phyloP scores from a whole-genome alignment of 2,329 filamentous ascomycete species.

The Xylariaceae sp. region DNA sequence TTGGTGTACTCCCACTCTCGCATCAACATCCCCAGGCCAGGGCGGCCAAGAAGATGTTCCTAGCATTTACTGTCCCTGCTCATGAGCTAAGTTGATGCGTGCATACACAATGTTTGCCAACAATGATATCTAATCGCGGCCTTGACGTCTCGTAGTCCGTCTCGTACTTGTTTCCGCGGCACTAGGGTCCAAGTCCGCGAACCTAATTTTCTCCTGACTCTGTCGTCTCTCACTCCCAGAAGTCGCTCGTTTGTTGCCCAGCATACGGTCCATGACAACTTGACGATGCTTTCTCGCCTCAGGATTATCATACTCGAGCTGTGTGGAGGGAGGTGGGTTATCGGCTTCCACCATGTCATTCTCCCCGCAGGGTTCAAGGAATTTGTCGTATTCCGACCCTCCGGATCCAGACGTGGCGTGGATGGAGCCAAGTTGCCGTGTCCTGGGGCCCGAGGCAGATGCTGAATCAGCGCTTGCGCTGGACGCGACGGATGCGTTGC shows the following conservation, averaged over 20 bases:
- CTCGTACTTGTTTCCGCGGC: conserved; percentile 9
- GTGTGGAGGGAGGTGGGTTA: conserved; percentile 53
- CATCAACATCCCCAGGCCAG: no score
- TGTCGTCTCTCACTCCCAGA: neutral
- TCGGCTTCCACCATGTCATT: conserved; percentile 14
- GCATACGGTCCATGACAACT: conserved; percentile 36
- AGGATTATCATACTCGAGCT: conserved; percentile 61
- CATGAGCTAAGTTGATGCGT: no score
- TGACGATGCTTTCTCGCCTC: conserved; percentile 50
- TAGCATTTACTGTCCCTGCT: no score
- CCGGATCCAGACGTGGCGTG: conserved; percentile 14
- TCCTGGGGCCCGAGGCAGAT: conserved; percentile 23
- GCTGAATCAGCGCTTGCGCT: conserved; percentile 53
- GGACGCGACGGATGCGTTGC: conserved; percentile 62
- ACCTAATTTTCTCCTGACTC: conserved; percentile 15
- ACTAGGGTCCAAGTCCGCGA: conserved; percentile 8
- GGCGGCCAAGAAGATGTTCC: no score
- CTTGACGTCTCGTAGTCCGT: conserved; percentile 30
- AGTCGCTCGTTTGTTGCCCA: conserved; percentile 14
- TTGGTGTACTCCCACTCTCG: no score
- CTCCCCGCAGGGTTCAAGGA: conserved; percentile 29
- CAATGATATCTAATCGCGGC: neutral
- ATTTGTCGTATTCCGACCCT: conserved; percentile 22
- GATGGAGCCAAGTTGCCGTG: conserved; percentile 23
- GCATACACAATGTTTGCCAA: no score